phyloP scores from a whole-genome alignment of 805 yeast species.

The Candida yuanshanica region DNA sequence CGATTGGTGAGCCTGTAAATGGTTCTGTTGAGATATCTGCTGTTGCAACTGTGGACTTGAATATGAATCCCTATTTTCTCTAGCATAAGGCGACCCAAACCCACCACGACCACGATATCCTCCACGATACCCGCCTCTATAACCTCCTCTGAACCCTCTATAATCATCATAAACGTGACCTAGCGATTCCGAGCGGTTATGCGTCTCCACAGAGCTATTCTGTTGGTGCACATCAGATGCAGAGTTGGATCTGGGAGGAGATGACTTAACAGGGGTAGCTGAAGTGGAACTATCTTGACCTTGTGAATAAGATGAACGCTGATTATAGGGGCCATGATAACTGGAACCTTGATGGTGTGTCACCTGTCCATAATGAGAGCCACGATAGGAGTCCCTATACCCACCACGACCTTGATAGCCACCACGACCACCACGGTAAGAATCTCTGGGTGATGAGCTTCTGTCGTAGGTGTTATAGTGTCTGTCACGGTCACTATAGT shows the following conservation, averaged over 20 bases:
- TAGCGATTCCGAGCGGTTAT: not conserved
- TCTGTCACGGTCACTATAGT: not conserved
- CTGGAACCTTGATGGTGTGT: not conserved
- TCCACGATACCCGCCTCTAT: constrained; percentile 6
- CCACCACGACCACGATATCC: not conserved
- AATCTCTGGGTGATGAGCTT: not conserved
- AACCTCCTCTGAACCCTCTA: constrained; percentile 1
- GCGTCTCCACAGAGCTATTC: not conserved
- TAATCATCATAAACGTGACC: not conserved
- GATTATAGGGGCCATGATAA: not conserved
- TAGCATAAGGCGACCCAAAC: constrained; percentile 2
- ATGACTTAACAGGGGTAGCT: not conserved
- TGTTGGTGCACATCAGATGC: not conserved
- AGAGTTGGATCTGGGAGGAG: not conserved
- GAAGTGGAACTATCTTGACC: not conserved
- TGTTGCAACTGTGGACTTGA: no score
- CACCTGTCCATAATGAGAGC: not conserved
- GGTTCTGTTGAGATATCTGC: no score
- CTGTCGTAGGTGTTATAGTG: not conserved
- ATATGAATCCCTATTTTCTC: not conserved
- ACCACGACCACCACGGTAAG: not conserved
- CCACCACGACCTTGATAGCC: not conserved
- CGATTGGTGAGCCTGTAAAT: not conserved
- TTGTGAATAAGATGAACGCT: not conserved
- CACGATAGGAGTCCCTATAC: not conserved